phyloP scores from a whole-genome alignment of 345 rosid species.

The Microthlaspi erraticum region DNA sequence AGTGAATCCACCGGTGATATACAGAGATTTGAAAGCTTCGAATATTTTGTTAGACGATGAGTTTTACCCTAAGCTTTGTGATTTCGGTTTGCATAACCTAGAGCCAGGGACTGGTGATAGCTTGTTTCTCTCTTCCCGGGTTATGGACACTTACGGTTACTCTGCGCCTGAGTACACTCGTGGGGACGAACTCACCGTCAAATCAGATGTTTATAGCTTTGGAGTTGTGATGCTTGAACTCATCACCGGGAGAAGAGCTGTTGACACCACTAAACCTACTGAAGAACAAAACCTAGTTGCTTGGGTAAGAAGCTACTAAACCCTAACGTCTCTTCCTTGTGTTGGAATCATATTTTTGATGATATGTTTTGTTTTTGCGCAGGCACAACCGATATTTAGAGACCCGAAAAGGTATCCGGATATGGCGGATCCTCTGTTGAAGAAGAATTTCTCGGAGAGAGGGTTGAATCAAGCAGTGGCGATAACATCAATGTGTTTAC shows the following conservation, averaged over 20 bases:
- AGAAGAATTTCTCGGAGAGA: constrained; percentile 59
- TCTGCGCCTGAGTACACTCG: constrained; percentile 70
- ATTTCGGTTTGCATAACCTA: constrained; percentile 59
- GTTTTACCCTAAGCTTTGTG: constrained; percentile 59
- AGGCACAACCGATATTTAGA: constrained; percentile 77
- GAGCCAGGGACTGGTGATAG: constrained; percentile 50
- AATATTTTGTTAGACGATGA: constrained; percentile 61
- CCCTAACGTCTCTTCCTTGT: not conserved
- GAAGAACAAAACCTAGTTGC: constrained; percentile 73
- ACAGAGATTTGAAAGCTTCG: constrained; percentile 69
- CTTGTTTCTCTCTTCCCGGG: constrained; percentile 49
- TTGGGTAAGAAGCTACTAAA: constrained; percentile 57
- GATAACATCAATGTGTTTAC: constrained; percentile 86
- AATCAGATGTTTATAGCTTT: constrained; percentile 76
- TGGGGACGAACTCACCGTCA: constrained; percentile 55
- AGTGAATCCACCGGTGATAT: constrained; percentile 58
- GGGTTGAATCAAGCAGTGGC: constrained; percentile 87
- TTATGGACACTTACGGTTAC: constrained; percentile 76
- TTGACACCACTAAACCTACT: constrained; percentile 61
- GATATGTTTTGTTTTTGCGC: constrained; percentile 14
- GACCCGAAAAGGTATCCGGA: constrained; percentile 72
- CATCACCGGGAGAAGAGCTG: constrained; percentile 70
- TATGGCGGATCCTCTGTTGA: constrained; percentile 76
- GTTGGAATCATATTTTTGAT: constrained; percentile 9
- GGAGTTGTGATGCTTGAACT: constrained; percentile 77